A percentile compares a stretch with the other conserved stretches of the same genome.
These are phyloP conservation scores for Berberis vulgaris DNA, from an alignment of 164 flowering plant species.

Conservation along the genomic window DNA sequence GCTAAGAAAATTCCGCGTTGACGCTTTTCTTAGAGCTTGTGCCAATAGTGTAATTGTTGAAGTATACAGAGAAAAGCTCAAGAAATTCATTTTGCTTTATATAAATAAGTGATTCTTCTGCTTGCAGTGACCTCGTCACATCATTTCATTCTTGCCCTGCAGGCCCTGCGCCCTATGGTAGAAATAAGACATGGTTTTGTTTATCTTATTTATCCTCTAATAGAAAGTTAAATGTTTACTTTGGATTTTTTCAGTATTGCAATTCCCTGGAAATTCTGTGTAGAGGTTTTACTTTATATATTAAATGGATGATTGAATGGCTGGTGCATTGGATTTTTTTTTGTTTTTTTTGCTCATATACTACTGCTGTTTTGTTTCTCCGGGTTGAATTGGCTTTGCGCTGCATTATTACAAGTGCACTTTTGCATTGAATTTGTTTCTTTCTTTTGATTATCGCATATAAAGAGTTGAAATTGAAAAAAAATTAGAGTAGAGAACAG, in stretches of 20 bases:
- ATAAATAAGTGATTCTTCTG: background rate
- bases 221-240: background rate
- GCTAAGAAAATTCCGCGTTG: too few species aligned
- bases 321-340: too few species aligned
- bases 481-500: too few species aligned
- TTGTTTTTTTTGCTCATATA: too few species aligned
- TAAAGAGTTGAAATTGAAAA: too few species aligned
- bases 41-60: background rate
- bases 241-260: background rate
- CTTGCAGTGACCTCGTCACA: background rate
- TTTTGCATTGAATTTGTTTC: too few species aligned
- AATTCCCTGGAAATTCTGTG: background rate
- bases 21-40: background rate
- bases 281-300: too few species aligned
- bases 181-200: background rate
- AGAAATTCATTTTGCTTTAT: background rate
- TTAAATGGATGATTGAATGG: too few species aligned
- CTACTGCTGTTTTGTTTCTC: too few species aligned
- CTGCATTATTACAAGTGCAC: too few species aligned
- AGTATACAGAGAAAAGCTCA: background rate
- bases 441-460: too few species aligned
- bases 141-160: background rate
- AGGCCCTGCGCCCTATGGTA: background rate
- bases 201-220: background rate
- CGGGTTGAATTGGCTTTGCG: too few species aligned